Evolutionary conservation across 1,139 yeast species (phyloP).

Genomic region (Yamadazyma atmosphaerica): DNA sequence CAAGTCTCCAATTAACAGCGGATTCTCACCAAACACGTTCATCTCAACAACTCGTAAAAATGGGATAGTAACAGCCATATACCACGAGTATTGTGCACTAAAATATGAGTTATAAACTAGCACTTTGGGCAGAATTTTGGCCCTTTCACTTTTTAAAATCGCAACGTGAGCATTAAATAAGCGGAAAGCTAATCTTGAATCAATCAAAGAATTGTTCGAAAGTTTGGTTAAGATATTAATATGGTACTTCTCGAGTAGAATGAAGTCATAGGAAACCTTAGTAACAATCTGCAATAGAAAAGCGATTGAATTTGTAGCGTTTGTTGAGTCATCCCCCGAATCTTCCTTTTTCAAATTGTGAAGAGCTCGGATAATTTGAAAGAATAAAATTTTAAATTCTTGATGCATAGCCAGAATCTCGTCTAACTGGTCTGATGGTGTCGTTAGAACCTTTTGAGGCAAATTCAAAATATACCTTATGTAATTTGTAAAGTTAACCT

Average conservation of each 20-base stretch:
- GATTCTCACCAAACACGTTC: constrained; percentile 31
- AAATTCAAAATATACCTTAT: constrained; percentile 35
- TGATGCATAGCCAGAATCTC: constrained; percentile 29
- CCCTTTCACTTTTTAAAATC: constrained; percentile 2
- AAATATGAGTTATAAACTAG: constrained; percentile 35
- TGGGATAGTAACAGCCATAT: constrained; percentile 36
- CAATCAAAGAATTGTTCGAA: constrained; percentile 34
- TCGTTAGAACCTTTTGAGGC: constrained; percentile 22
- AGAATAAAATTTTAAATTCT: constrained; percentile 28
- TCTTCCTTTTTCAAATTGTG: constrained; percentile 32
- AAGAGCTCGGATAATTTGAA: constrained; percentile 26
- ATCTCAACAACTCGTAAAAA: constrained; percentile 38
- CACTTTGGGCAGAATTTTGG: constrained; percentile 26
- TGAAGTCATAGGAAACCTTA: constrained; percentile 42
- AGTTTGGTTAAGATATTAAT: constrained; percentile 40
- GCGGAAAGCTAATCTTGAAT: constrained; percentile 20
- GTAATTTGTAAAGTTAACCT: constrained; percentile 40
- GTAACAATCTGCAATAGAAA: constrained; percentile 32
- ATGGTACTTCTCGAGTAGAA: constrained; percentile 42
- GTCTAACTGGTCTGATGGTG: constrained; percentile 17
- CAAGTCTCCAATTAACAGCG: constrained; percentile 18
- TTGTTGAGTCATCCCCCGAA: constrained; percentile 24
- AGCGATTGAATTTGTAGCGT: constrained; percentile 17
- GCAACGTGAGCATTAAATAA: constrained; percentile 21
- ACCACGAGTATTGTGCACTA: constrained; percentile 43